Percentiles rank a stretch among this genome's conserved stretches.
Evolutionary conservation across 139 green algal species (phyloP).

Genomic region (Volvox reticuliferus): DNA sequence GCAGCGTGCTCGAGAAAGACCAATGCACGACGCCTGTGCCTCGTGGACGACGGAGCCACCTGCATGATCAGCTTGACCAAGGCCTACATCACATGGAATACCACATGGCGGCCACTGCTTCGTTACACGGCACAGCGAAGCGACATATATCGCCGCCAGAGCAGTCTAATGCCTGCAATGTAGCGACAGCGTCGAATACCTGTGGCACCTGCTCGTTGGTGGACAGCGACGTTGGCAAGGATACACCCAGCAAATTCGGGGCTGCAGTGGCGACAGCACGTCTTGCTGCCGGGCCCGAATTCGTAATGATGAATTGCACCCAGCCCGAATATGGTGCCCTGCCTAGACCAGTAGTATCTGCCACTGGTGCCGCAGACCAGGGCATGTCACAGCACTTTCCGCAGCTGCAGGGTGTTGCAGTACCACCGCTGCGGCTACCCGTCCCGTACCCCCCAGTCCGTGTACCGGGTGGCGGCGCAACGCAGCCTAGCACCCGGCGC

Average conservation of each 20-base stretch:
- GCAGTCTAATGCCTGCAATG: neutral
- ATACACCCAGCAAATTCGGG: slow-evolving; percentile 11
- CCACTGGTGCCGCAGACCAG: too few relatives aligned
- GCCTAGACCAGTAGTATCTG: neutral
- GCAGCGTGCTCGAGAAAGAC: neutral
- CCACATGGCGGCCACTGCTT: neutral
- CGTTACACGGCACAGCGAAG: neutral
- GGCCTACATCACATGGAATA: neutral
- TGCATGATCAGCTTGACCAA: neutral
- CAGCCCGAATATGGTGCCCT: neutral
- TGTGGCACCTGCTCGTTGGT: neutral
- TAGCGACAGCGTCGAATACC: neutral
- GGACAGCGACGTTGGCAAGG: neutral
- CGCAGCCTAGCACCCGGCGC: neutral
- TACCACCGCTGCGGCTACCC: slow-evolving; percentile 3
- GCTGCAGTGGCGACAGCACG: neutral
- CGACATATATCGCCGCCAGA: neutral
- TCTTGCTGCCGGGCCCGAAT: neutral
- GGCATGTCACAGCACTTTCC: neutral
- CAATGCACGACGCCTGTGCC: neutral
- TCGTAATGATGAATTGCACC: neutral
- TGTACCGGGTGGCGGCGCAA: too few relatives aligned
- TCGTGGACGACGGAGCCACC: neutral
- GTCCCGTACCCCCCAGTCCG: neutral
- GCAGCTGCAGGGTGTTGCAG: neutral